Percentiles rank a stretch among this genome's conserved stretches.
phyloP scores from a whole-genome alignment of 768 basidiomycete genomes.

The Pleurotus platypus region DNA sequence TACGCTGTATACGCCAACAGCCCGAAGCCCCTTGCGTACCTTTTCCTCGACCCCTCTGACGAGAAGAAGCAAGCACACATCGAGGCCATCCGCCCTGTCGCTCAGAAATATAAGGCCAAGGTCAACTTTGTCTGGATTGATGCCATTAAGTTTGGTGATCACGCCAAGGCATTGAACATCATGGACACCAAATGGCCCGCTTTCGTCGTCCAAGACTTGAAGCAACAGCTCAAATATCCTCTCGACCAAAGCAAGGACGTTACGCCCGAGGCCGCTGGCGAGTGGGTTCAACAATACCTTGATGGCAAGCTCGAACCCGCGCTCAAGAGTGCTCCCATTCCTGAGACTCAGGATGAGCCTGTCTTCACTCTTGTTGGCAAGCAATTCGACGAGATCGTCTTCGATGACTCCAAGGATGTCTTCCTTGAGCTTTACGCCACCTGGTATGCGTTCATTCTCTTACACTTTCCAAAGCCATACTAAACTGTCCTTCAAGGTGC shows the following conservation, averaged over 20 bases:
- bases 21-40: slow-evolving; percentile 86
- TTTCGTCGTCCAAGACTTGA: slow-evolving; percentile 88
- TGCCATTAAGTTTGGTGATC: slow-evolving; percentile 90
- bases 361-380: slow-evolving; percentile 85
- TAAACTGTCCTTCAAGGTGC: slow-evolving; percentile 47
- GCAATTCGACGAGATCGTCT: slow-evolving; percentile 83
- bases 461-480: neutral
- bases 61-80: slow-evolving; percentile 63
- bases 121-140: slow-evolving; percentile 99
- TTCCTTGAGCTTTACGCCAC: slow-evolving; percentile 97
- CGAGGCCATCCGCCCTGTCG: slow-evolving; percentile 69
- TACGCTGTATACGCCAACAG: slow-evolving; percentile 82
- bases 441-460: slow-evolving; percentile 57
- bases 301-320: slow-evolving; percentile 73
- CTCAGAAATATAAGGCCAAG: slow-evolving; percentile 77
- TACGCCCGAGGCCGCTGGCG: slow-evolving; percentile 50
- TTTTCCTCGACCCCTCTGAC: slow-evolving; percentile 83
- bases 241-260: slow-evolving; percentile 65
- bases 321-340: slow-evolving; percentile 89
- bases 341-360: slow-evolving; percentile 75
- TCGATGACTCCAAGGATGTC: slow-evolving; percentile 88
- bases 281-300: slow-evolving; percentile 62
- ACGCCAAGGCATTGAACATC: slow-evolving; percentile 93
- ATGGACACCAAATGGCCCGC: slow-evolving; percentile 84
- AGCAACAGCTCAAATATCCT: slow-evolving; percentile 87